Evolutionary conservation across 306 rosid genomes (phyloP), one percentile per base, ranked within the genome.

Genomic region (Fragaria vesca): DNA sequence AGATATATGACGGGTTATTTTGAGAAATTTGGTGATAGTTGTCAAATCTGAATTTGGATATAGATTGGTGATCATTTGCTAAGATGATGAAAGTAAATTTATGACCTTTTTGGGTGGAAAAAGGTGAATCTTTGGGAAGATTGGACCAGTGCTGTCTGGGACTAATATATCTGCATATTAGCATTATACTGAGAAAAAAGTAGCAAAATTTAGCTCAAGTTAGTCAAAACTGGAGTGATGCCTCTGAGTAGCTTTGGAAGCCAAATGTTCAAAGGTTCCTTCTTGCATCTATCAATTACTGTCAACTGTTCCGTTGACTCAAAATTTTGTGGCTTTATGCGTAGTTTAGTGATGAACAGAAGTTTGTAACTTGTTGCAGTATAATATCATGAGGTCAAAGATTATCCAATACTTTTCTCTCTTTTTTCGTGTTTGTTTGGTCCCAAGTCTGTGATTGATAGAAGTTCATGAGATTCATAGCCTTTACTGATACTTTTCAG

Each of bases 401-500:
- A 18, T 6, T 7, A 63, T 32, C 16, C 2, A 4, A 11, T 26
- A 26, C 12, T 6, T 8, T 1, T 10, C 28, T 61, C 26, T 6
- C 62, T 0, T 17, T 20, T 50, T 40, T 34, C 38, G n/a, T 57
- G 69, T 60, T 58, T 42, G 11, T 65, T 4, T 58, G 42, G 36
- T 58, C 15, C 69, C 42, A 58, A 21, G 28, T 13, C 20, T 57
- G 78, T 18, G 45, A 45, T 12, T 60, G 21, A 61, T 10, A 46
- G 1, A 30, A 17, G 20, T 11, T 55, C 82, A 58, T 71, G 30
- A 61, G 76, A 61, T 79, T 51, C 68, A 82, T 73, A 65, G 83
- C 76, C 10, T 42, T 80, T 85, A 75, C 51, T n/a, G 51, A 46
- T 78, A 66, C 79, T 78, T 70, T 58, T 74, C 69, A 12, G 79